A percentile compares a stretch with the other conserved stretches of the same genome.
Conservation (phyloP, 768 basidiomycete species). For the Roridomyces roridus region DNA sequence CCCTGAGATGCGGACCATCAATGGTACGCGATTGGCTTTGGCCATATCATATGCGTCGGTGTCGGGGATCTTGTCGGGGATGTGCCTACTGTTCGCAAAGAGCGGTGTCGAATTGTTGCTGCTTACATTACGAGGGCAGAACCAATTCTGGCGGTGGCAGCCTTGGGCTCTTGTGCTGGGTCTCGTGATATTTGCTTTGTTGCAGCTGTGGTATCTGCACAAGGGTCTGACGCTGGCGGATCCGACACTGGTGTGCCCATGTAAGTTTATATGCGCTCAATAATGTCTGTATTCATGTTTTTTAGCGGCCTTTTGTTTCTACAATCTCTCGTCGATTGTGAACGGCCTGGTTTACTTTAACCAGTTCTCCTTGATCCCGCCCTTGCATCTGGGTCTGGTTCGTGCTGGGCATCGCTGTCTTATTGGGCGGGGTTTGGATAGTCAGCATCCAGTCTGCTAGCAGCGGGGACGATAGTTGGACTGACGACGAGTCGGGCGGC, state of each 20-base stretch:
- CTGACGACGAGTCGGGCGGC: slow-evolving; percentile 49
- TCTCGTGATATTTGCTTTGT: slow-evolving; percentile 73
- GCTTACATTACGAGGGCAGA: slow-evolving; percentile 73
- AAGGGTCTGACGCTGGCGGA: slow-evolving; percentile 81
- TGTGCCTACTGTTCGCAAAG: slow-evolving; percentile 94
- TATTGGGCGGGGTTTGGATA: slow-evolving; percentile 90
- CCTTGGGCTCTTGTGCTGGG: slow-evolving; percentile 82
- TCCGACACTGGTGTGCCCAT: slow-evolving; percentile 86
- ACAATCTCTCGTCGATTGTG: slow-evolving; percentile 90
- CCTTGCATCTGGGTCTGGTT: slow-evolving; percentile 79
- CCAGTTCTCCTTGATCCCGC: slow-evolving; percentile 76
- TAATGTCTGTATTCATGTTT: slow-evolving; percentile 24
- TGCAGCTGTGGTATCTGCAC: slow-evolving; percentile 87
- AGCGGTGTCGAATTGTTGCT: slow-evolving; percentile 90
- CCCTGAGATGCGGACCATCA: slow-evolving; percentile 33
- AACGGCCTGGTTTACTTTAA: slow-evolving; percentile 91
- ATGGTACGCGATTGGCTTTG: slow-evolving; percentile 64
- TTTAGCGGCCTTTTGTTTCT: slow-evolving; percentile 90
- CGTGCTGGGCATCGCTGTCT: slow-evolving; percentile 72
- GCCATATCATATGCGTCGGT: slow-evolving; percentile 88
- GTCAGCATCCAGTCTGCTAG: slow-evolving; percentile 76
- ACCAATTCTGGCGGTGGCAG: slow-evolving; percentile 87
- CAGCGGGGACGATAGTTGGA: slow-evolving; percentile 52
- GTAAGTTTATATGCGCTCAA: slow-evolving; percentile 46
- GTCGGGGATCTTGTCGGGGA: slow-evolving; percentile 88